Base-by-base conservation (phyloP, 495 filamentous ascomycete species). In the Talaromyces trachyspermus region DNA sequence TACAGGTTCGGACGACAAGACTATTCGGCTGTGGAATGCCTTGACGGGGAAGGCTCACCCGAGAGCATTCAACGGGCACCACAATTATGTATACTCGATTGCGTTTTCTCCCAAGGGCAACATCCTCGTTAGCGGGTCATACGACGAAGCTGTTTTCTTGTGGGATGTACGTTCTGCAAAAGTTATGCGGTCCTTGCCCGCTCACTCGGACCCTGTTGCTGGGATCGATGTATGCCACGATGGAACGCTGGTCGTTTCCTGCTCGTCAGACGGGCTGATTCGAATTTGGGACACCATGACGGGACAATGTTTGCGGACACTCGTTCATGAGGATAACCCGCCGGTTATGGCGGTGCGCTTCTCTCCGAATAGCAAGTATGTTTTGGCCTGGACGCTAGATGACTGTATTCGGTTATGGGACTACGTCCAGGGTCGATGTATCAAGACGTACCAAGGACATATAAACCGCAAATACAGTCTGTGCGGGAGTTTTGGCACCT, bases 371-470 rank as follows among this genome's bases (percentile, higher is more conserved):
- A 89, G 92, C 18, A 87, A 85, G 40, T 95, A 85, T 63, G 81
- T 97, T 18, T 74, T 96, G 4, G 92, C 92, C 11, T 95, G 86
- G 68, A 92, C 85, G 49, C 76, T 96, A 62, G 92, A 98, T 65
- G 84, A 78, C 40, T 90, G 85, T 54, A 76, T 98, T 8, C 81
- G 92, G 11, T 70, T 98, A 43, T 98, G 92, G 92, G 84, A 95
- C 64, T 98, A 96, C 54, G 84, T 92, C 2, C 80, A 87, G 20
- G 89, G 90, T 2, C 73, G 80, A 33, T 88, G 88, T 54, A 81
- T 95, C 50, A 98, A 97, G 74, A 98, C 92, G 18, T 98, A 96
- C 72, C 88, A 95, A 64, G 92, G 94, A 6, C 94, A 97, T 62
- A 66, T 72, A 43, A 97, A 96, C 61, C 72, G 77, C 53, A 86